These are phyloP conservation scores for Sphaceloma murrayae DNA, from an alignment of 2,329 filamentous ascomycete genomes.

Conservation along the genomic window DNA sequence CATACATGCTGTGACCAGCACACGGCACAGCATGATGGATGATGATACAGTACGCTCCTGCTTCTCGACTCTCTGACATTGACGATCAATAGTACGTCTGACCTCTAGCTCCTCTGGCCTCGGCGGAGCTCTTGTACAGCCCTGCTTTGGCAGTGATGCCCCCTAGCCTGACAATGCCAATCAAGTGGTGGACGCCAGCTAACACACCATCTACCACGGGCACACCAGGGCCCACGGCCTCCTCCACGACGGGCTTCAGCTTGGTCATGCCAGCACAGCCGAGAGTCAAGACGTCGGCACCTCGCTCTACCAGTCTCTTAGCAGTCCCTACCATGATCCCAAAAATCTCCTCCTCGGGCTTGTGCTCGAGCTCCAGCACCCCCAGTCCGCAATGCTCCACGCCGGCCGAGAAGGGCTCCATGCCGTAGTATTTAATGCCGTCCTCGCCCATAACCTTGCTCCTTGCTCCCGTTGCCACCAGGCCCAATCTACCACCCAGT, in stretches of 20 bases:
- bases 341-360: constrained; percentile 33
- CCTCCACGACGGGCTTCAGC: constrained; percentile 38
- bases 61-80: neutral
- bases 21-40: no score
- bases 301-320: constrained; percentile 32
- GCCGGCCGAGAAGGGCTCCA: constrained; percentile 36
- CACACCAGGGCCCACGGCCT: constrained; percentile 37
- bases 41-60: no score
- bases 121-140: constrained; percentile 33
- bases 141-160: constrained; percentile 39
- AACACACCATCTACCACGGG: constrained; percentile 46
- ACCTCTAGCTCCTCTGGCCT: constrained; percentile 30
- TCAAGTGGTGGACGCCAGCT: constrained; percentile 39
- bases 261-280: constrained; percentile 44
- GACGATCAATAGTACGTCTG: constrained; percentile 34
- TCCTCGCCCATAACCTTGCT: constrained; percentile 35
- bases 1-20: no score
- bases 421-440: constrained; percentile 34
- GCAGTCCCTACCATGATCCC: constrained; percentile 34
- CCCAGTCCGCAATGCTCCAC: constrained; percentile 35
- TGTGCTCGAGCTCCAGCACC: constrained; percentile 38
- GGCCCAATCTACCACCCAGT: constrained; percentile 39
- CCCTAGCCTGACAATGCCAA: constrained; percentile 38
- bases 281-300: constrained; percentile 36
- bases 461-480: constrained; percentile 35